Conservation (phyloP, 495 filamentous ascomycete species). For the Aspergillus sparsus region DNA sequence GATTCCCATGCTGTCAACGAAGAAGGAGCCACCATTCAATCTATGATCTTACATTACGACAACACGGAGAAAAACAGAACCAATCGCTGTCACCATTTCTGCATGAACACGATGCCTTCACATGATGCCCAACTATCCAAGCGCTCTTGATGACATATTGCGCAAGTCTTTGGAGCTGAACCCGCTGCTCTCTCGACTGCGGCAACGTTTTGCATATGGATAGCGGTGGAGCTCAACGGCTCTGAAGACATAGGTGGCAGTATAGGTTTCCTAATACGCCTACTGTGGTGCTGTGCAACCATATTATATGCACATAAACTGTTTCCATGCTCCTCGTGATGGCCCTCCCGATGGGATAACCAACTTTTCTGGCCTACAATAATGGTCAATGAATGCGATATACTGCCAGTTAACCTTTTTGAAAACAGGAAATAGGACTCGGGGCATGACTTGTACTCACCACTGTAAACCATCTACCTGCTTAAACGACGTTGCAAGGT, state of each 20-base stretch:
- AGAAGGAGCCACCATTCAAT: background rate
- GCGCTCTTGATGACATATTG: no score
- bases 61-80: background rate
- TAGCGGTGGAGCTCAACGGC: background rate
- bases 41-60: background rate
- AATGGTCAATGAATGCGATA: background rate
- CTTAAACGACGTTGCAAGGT: background rate
- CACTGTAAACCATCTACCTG: background rate
- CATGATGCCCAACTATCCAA: no score
- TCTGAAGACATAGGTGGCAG: no score
- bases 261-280: constrained; percentile 3
- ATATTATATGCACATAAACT: background rate
- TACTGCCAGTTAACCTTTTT: background rate
- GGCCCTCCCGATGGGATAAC: background rate
- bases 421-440: background rate
- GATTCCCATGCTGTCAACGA: background rate
- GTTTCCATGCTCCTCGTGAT: constrained; percentile 8
- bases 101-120: no score
- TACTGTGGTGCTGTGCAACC: constrained; percentile 16
- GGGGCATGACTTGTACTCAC: background rate
- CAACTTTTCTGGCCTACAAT: background rate
- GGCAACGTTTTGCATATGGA: background rate
- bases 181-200: no score
- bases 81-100: background rate
- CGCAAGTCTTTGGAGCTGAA: no score